Conservation (phyloP, 768 basidiomycete genomes). For the Clitopilus hobsonii region DNA sequence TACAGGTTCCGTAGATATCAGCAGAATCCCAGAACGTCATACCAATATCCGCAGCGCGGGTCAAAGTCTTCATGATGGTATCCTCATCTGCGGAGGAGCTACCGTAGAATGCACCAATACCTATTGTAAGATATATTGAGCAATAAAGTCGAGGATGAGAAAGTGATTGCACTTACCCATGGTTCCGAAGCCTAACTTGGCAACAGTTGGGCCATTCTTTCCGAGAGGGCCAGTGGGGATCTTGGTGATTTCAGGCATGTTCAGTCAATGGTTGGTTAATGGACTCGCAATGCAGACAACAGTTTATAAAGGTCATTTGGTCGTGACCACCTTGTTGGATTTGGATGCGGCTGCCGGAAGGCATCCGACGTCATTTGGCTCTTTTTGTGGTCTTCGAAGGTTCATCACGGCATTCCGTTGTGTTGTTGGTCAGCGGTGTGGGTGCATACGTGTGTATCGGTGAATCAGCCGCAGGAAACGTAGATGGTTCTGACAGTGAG, state of each 20-base stretch:
- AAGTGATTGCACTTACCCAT: constrained; percentile 13
- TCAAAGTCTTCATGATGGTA: constrained; percentile 11
- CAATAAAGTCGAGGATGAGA: background rate
- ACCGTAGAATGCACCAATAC: constrained; percentile 21
- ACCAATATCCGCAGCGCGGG: constrained; percentile 17
- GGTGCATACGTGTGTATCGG: too few species aligned
- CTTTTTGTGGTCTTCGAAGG: too few species aligned
- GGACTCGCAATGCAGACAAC: too few species aligned
- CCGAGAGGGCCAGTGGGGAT: constrained; percentile 17
- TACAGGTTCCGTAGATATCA: constrained; percentile 32
- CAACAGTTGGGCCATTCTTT: constrained; percentile 19
- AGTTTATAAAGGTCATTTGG: too few species aligned
- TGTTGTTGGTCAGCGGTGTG: too few species aligned
- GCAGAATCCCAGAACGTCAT: constrained; percentile 45
- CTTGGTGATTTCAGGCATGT: background rate
- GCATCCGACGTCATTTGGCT: too few species aligned
- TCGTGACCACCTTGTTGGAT: too few species aligned
- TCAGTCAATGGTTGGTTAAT: too few species aligned
- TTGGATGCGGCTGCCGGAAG: too few species aligned
- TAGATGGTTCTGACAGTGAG: too few species aligned
- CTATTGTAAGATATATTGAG: constrained; percentile 1
- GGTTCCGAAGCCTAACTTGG: constrained; percentile 20
- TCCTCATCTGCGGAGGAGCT: constrained; percentile 10
- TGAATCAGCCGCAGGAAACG: too few species aligned
- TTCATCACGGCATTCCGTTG: too few species aligned